These are phyloP conservation scores for Penicillium italicum DNA, from an alignment of 2,329 filamentous ascomycete species.

Conservation along the genomic window DNA sequence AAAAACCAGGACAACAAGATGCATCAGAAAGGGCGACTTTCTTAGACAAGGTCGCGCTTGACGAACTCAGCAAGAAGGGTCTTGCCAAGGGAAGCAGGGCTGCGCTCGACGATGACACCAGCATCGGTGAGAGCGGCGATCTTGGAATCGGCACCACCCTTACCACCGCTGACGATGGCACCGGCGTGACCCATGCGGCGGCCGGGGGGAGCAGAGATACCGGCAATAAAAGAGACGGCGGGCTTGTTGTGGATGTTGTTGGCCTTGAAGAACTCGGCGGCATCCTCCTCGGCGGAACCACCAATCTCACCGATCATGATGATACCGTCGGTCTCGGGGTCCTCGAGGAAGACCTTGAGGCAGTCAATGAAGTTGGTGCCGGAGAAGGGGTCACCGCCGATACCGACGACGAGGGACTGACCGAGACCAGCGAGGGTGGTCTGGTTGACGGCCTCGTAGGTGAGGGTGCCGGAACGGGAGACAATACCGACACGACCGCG, in stretches of 20 bases:
- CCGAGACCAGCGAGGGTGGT: conserved; percentile 95
- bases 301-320: conserved; percentile 99
- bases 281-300: conserved; percentile 95
- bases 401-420: conserved; percentile 96
- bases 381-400: conserved; percentile 97
- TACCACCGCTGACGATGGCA: conserved; percentile 95
- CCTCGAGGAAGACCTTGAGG: conserved; percentile 92
- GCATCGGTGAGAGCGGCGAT: conserved; percentile 89
- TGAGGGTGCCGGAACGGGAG: conserved; percentile 94
- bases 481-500: conserved; percentile 98
- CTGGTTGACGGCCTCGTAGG: conserved; percentile 99
- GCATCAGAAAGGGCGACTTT: conserved; percentile 13
- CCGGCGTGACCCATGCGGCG: conserved; percentile 98
- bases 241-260: conserved; percentile 94
- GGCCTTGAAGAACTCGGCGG: conserved; percentile 88
- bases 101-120: conserved; percentile 94
- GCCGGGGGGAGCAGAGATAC: conserved; percentile 94
- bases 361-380: conserved; percentile 99
- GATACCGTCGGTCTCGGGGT: conserved; percentile 95
- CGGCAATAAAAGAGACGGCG: conserved; percentile 95
- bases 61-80: conserved; percentile 93
- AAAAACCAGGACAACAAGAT: conserved; percentile 18
- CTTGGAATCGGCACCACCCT: conserved; percentile 98
- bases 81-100: conserved; percentile 87
- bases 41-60: conserved; percentile 87